Evolutionary conservation across 495 filamentous ascomycete species (phyloP).

Genomic region (Penicillium soppii): DNA sequence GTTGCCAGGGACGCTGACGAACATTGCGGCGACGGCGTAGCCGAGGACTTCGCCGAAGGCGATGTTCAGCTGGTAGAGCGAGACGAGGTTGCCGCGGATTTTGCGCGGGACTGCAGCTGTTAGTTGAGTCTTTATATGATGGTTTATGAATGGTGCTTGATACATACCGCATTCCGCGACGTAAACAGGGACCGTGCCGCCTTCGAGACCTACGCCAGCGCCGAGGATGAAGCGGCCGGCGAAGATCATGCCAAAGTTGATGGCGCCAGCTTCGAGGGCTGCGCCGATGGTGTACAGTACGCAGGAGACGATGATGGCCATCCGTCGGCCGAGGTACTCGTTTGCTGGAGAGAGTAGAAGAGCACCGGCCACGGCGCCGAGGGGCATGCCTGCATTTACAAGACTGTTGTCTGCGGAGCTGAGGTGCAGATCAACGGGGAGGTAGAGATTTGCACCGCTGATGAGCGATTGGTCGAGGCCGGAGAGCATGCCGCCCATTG

Average conservation of each 20-base stretch:
- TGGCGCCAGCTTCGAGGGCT: conserved; percentile 56
- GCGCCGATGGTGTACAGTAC: conserved; percentile 60
- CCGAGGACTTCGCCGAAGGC: conserved; percentile 62
- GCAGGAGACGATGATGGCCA: conserved; percentile 59
- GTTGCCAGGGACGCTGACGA: conserved; percentile 55
- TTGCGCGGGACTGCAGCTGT: conserved; percentile 50
- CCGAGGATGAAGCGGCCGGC: conserved; percentile 60
- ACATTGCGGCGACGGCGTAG: conserved; percentile 62
- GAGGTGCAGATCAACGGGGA: conserved; percentile 49
- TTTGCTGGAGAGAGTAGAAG: conserved; percentile 56
- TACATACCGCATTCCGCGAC: conserved; percentile 47
- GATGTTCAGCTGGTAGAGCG: conserved; percentile 63
- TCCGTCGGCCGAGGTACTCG: conserved; percentile 55
- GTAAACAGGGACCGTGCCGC: conserved; percentile 60
- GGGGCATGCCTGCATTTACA: conserved; percentile 58
- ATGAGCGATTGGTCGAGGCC: conserved; percentile 63
- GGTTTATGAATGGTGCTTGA: neutral
- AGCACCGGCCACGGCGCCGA: conserved; percentile 61
- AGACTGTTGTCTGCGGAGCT: conserved; percentile 47
- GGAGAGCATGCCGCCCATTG: conserved; percentile 60
- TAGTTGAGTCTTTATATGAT: neutral
- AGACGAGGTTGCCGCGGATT: conserved; percentile 61
- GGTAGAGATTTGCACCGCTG: conserved; percentile 57
- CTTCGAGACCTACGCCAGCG: conserved; percentile 59
- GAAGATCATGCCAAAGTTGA: conserved; percentile 61